Percentiles rank a stretch among this genome's conserved stretches.
phyloP scores from a whole-genome alignment of 169 alveolate species.

The Cryptosporidium baileyi region DNA sequence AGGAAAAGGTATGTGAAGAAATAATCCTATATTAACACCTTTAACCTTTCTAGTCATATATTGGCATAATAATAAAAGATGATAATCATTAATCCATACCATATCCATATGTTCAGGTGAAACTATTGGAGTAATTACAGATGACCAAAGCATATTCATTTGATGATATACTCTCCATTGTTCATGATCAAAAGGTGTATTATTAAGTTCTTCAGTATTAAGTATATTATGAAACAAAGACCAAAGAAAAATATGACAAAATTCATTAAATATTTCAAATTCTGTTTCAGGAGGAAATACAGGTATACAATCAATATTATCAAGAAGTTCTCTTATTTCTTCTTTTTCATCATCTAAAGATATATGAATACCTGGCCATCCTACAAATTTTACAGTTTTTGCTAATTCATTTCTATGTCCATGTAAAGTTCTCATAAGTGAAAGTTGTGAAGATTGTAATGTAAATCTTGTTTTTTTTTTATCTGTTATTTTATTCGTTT shows the following conservation, averaged over 20 bases:
- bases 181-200: constrained; percentile 77
- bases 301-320: constrained; percentile 71
- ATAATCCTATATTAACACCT: constrained; percentile 87
- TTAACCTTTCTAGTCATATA: constrained; percentile 78
- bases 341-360: constrained; percentile 71
- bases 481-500: background rate
- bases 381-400: constrained; percentile 62
- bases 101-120: constrained; percentile 74
- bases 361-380: constrained; percentile 73
- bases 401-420: constrained; percentile 20
- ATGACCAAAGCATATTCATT: constrained; percentile 72
- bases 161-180: constrained; percentile 79
- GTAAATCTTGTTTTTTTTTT: background rate
- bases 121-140: constrained; percentile 73
- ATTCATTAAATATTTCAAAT: constrained; percentile 67
- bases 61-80: constrained; percentile 85
- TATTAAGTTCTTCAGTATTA: constrained; percentile 75
- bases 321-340: constrained; percentile 60
- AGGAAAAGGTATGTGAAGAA: constrained; percentile 94
- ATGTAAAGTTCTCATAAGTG: constrained; percentile 46
- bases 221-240: constrained; percentile 80
- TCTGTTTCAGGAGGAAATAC: constrained; percentile 72
- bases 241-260: constrained; percentile 72
- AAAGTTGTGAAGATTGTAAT: constrained; percentile 9
- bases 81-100: constrained; percentile 92